Evolutionary conservation across 345 rosid species (phyloP).

Genomic region (Camelina sativa): DNA sequence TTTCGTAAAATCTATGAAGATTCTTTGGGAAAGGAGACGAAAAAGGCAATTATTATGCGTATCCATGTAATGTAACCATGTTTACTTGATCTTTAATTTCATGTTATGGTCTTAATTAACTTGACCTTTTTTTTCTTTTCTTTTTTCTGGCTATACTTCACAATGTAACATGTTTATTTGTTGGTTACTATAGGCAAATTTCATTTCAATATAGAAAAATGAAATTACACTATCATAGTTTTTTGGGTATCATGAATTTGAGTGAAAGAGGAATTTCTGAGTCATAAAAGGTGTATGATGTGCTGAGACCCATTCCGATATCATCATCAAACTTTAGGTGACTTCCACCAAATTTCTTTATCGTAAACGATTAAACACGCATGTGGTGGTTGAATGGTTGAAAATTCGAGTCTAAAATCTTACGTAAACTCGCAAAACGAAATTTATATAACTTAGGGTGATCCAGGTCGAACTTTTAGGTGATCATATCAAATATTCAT

Average conservation of each 20-base stretch:
- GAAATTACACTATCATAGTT: background rate
- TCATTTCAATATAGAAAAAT: no score
- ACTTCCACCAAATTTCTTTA: background rate
- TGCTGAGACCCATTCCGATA: slow-evolving; percentile 8
- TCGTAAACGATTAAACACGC: no score
- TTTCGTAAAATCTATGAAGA: slow-evolving; percentile 35
- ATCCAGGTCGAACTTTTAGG: no score
- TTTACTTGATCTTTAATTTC: background rate
- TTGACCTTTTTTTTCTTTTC: background rate
- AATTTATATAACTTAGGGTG: background rate
- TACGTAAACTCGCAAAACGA: no score
- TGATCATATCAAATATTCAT: background rate
- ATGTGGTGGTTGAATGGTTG: no score
- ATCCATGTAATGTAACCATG: slow-evolving; percentile 28
- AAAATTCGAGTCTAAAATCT: no score
- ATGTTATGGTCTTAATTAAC: background rate
- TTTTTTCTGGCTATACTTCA: background rate
- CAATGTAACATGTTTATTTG: background rate
- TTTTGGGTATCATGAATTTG: background rate
- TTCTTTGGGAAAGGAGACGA: slow-evolving; percentile 17
- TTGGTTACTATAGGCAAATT: background rate
- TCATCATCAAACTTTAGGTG: background rate
- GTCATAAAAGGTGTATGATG: slow-evolving; percentile 9
- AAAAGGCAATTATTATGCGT: slow-evolving; percentile 33
- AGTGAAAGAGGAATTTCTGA: background rate